phyloP scores from a whole-genome alignment of 2,329 filamentous ascomycete genomes.

The Fusarium clavum region DNA sequence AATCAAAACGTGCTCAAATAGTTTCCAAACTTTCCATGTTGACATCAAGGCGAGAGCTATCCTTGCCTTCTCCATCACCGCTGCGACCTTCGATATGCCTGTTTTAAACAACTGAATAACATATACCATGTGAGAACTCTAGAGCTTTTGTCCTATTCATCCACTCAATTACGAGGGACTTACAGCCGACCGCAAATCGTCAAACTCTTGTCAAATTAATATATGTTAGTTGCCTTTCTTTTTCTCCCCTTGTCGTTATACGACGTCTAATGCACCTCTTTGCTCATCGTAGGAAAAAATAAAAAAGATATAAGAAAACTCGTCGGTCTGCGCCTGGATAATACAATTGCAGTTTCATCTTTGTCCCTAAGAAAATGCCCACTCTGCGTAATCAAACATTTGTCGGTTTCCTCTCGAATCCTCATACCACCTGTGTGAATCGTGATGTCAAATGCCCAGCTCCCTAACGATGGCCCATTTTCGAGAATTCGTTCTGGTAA shows the following conservation, averaged over 20 bases:
- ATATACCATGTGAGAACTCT: not conserved
- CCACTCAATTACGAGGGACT: not conserved
- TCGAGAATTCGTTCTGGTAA: slow-evolving; percentile 73
- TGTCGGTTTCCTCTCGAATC: not conserved
- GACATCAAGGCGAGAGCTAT: not conserved
- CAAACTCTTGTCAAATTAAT: slow-evolving; percentile 34
- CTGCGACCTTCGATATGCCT: not conserved
- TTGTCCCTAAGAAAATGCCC: slow-evolving; percentile 11
- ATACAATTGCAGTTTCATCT: slow-evolving; percentile 31
- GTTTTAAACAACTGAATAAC: not conserved
- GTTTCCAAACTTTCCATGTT: not conserved
- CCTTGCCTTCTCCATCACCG: not conserved
- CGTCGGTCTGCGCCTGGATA: slow-evolving; percentile 31
- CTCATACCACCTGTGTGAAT: not conserved
- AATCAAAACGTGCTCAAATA: not conserved
- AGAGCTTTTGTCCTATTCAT: not conserved
- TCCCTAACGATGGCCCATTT: slow-evolving; percentile 60
- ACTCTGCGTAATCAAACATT: slow-evolving; percentile 33
- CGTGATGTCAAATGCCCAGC: not conserved
- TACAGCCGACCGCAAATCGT: not conserved
- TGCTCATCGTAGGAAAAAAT: slow-evolving; percentile 21
- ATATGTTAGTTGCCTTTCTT: slow-evolving; percentile 21
- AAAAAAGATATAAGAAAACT: slow-evolving; percentile 14
- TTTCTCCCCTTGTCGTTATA: slow-evolving; percentile 2
- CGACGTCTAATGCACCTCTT: slow-evolving; percentile 17